Evolutionary conservation across 2,329 filamentous ascomycete species (phyloP).

Genomic region (Exutisphaerella laricina): DNA sequence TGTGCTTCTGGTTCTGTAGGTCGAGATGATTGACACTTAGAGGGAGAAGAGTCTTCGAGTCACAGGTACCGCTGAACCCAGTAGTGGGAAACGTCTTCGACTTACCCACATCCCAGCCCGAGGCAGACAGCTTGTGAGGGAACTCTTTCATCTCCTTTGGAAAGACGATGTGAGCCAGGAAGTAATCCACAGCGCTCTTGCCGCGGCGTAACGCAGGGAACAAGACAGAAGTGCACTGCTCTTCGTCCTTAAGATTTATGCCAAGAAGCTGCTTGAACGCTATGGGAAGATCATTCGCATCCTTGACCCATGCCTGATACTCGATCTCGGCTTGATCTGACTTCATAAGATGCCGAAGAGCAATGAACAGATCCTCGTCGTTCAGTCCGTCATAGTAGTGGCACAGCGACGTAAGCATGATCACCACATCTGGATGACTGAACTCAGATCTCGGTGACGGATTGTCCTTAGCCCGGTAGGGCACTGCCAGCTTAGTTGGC

Average conservation of each 20-base stretch:
- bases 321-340: slow-evolving; percentile 26
- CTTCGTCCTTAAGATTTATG: slow-evolving; percentile 27
- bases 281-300: slow-evolving; percentile 12
- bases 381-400: slow-evolving; percentile 62
- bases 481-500: slow-evolving; percentile 52
- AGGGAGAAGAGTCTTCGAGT: slow-evolving; percentile 56
- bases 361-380: slow-evolving; percentile 40
- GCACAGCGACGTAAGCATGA: slow-evolving; percentile 59
- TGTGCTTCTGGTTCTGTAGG: slow-evolving; percentile 52
- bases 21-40: slow-evolving; percentile 58
- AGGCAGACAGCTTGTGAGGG: slow-evolving; percentile 56
- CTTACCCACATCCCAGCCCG: slow-evolving; percentile 61
- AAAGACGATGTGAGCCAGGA: slow-evolving; percentile 61
- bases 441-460: slow-evolving; percentile 61
- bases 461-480: slow-evolving; percentile 60
- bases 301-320: slow-evolving; percentile 25
- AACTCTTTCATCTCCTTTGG: slow-evolving; percentile 62
- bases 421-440: slow-evolving; percentile 62
- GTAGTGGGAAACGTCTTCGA: slow-evolving; percentile 52
- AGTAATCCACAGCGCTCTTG: slow-evolving; percentile 59
- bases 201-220: slow-evolving; percentile 45
- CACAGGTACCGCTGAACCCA: slow-evolving; percentile 68
- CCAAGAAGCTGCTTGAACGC: slow-evolving; percentile 20
- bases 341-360: slow-evolving; percentile 21
- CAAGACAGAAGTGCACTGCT: slow-evolving; percentile 19